Conservation (phyloP, 2,329 filamentous ascomycete genomes). For the Fusarium denticulatum region DNA sequence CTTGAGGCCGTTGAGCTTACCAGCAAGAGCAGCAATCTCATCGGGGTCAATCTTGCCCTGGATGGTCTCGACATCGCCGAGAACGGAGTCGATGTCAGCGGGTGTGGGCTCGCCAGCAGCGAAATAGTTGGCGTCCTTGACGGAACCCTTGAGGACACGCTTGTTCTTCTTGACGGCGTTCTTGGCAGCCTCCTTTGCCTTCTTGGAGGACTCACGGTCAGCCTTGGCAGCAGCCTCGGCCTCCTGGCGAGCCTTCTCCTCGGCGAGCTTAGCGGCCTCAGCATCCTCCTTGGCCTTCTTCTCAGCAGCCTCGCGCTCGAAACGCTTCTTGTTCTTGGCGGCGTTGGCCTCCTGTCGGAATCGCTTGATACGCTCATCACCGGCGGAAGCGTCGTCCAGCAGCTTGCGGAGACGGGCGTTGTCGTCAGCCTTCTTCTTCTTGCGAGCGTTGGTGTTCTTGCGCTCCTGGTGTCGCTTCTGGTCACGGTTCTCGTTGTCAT, state of each 20-base stretch:
- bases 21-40: slow-evolving; percentile 85
- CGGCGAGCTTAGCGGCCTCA: slow-evolving; percentile 82
- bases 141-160: slow-evolving; percentile 90
- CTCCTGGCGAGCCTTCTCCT: slow-evolving; percentile 80
- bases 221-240: slow-evolving; percentile 88
- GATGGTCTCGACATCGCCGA: slow-evolving; percentile 86
- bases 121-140: slow-evolving; percentile 99
- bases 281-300: slow-evolving; percentile 89
- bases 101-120: slow-evolving; percentile 77
- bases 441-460: slow-evolving; percentile 97
- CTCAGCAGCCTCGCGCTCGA: slow-evolving; percentile 91
- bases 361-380: slow-evolving; percentile 95
- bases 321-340: slow-evolving; percentile 93
- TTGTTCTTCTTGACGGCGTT: slow-evolving; percentile 99
- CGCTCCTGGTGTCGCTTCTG: slow-evolving; percentile 98
- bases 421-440: slow-evolving; percentile 99
- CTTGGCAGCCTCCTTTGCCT: slow-evolving; percentile 98
- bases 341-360: slow-evolving; percentile 94
- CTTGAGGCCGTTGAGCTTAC: slow-evolving; percentile 82
- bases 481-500: slow-evolving; percentile 98
- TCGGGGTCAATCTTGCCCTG: slow-evolving; percentile 91
- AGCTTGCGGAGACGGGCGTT: slow-evolving; percentile 88
- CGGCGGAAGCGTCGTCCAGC: slow-evolving; percentile 84
- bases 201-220: slow-evolving; percentile 86
- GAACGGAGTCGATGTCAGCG: slow-evolving; percentile 80